phyloP scores from a whole-genome alignment of 2,329 filamentous ascomycete genomes.

The Epichloe festucae region DNA sequence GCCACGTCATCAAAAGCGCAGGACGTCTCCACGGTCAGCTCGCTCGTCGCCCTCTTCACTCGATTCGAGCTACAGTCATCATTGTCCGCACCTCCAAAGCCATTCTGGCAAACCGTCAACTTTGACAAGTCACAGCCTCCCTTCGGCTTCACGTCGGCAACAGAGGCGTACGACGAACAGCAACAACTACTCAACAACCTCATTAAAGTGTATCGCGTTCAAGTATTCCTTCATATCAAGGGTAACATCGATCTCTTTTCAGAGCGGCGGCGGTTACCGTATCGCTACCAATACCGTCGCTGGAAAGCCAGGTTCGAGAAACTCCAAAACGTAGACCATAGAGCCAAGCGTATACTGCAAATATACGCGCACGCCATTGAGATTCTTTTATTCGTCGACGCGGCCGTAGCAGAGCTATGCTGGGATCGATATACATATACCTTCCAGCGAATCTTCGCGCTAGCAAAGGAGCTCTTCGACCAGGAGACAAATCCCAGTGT shows the following conservation, averaged over 20 bases:
- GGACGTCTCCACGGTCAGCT: conserved; percentile 1
- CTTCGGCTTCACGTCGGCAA: neutral
- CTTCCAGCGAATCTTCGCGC: neutral
- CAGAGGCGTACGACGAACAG: conserved; percentile 2
- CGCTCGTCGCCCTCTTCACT: conserved; percentile 8
- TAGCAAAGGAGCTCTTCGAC: neutral
- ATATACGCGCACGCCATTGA: conserved; percentile 2
- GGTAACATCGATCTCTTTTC: neutral
- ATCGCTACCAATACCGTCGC: conserved; percentile 2
- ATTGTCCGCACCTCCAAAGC: neutral
- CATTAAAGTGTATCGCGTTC: neutral
- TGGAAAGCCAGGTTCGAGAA: conserved; percentile 5
- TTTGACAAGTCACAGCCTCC: conserved; percentile 1
- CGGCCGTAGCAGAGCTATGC: neutral
- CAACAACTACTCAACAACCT: conserved; percentile 1
- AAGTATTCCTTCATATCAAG: neutral
- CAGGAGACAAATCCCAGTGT: neutral
- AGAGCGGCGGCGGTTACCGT: neutral
- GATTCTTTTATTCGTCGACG: neutral
- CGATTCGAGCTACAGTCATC: conserved; percentile 5
- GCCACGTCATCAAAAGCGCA: neutral
- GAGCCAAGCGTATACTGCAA: conserved; percentile 1
- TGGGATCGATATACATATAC: conserved; percentile 4
- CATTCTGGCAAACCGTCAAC: neutral
- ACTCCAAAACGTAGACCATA: conserved; percentile 1